phyloP scores from a whole-genome alignment of 495 filamentous ascomycete genomes.

The Neurospora sublineolata region DNA sequence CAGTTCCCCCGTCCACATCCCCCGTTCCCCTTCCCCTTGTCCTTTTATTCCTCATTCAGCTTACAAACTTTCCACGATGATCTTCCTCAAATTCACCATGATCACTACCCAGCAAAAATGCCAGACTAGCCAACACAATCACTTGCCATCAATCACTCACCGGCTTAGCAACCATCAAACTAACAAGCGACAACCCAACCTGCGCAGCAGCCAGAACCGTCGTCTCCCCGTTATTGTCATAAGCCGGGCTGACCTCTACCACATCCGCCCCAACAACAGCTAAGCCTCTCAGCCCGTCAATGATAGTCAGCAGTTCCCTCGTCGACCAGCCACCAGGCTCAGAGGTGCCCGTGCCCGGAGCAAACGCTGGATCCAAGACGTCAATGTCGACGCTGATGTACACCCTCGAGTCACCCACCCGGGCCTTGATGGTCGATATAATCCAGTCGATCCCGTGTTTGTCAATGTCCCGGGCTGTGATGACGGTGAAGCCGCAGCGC shows the following conservation, averaged over 20 bases:
- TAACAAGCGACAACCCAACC: slow-evolving; percentile 22
- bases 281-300: slow-evolving; percentile 47
- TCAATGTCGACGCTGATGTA: slow-evolving; percentile 88
- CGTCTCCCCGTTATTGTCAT: slow-evolving; percentile 57
- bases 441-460: slow-evolving; percentile 60
- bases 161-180: slow-evolving; percentile 27
- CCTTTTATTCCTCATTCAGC: not conserved
- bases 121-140: not conserved
- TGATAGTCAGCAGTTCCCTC: slow-evolving; percentile 46
- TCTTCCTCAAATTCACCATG: not conserved
- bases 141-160: slow-evolving; percentile 4
- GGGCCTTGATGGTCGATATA: slow-evolving; percentile 59
- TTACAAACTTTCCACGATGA: not conserved
- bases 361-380: slow-evolving; percentile 64
- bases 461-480: slow-evolving; percentile 78
- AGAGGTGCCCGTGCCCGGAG: slow-evolving; percentile 60
- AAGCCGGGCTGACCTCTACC: slow-evolving; percentile 62
- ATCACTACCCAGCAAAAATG: not conserved
- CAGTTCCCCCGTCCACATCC: not conserved
- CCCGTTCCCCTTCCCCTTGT: too few relatives aligned
- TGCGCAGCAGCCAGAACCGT: slow-evolving; percentile 57
- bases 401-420: slow-evolving; percentile 63
- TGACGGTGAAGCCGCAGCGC: slow-evolving; percentile 68
- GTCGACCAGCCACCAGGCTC: slow-evolving; percentile 85
- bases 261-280: slow-evolving; percentile 72